Percentiles rank a stretch among this genome's conserved stretches.
Conservation (phyloP, 345 rosid genomes). For the Gossypium raimondii region DNA sequence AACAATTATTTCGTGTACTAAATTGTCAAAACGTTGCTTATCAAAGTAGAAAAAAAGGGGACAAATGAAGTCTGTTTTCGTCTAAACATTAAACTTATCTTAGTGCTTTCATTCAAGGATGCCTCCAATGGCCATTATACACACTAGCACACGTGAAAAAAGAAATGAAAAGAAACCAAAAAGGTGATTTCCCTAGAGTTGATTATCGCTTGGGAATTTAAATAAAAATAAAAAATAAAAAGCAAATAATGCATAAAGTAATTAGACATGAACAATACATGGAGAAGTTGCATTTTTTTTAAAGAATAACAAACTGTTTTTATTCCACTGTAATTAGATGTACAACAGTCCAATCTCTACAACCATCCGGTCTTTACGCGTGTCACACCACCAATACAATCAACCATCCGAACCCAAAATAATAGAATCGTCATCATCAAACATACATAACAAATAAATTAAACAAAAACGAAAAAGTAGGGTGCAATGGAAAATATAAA, state of each 20-base stretch:
- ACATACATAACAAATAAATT: slow-evolving; percentile 24
- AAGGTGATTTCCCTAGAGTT: neutral
- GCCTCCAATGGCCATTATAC: neutral
- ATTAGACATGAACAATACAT: neutral
- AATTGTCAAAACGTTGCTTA: neutral
- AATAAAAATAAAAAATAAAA: neutral
- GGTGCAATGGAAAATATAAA: neutral
- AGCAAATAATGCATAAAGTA: neutral
- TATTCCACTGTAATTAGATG: slow-evolving; percentile 31
- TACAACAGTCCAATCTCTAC: slow-evolving; percentile 38
- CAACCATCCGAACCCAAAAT: slow-evolving; percentile 15
- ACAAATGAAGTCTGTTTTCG: neutral
- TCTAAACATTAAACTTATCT: neutral
- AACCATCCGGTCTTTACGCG: slow-evolving; percentile 21
- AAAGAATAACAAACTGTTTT: slow-evolving; percentile 34
- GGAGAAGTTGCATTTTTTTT: neutral
- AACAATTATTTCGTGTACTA: neutral
- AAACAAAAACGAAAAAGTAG: neutral
- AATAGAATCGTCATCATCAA: slow-evolving; percentile 10
- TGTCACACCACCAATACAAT: slow-evolving; percentile 20
- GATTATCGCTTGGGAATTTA: neutral
- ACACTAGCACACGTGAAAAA: neutral
- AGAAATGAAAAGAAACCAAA: neutral
- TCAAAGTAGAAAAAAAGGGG: neutral
- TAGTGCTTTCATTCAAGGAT: neutral